Evolutionary conservation across 2,329 filamentous ascomycete genomes (phyloP).

Genomic region (Neophaeococcomyces mojaviensis): DNA sequence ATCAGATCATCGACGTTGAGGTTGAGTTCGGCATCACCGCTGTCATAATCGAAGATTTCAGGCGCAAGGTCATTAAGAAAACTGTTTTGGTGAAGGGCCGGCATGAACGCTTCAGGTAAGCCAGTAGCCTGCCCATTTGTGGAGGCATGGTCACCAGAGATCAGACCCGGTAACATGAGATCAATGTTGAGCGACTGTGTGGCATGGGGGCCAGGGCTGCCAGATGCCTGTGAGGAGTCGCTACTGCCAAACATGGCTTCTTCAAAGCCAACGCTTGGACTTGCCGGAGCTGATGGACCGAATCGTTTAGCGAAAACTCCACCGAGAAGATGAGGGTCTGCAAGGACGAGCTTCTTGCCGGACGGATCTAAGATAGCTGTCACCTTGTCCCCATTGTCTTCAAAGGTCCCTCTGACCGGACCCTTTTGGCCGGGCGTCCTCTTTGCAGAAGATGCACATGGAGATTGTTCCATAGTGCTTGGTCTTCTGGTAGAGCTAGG

Average conservation of each 20-base stretch:
- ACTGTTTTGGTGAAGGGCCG: constrained; percentile 4
- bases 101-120: constrained; percentile 5
- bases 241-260: constrained; percentile 32
- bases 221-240: constrained; percentile 31
- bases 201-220: constrained; percentile 1
- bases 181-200: constrained; percentile 3
- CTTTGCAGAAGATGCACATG: constrained; percentile 16
- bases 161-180: constrained; percentile 4
- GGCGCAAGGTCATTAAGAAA: constrained; percentile 20
- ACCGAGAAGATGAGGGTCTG: constrained; percentile 31
- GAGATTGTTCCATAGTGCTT: constrained; percentile 32
- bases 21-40: constrained; percentile 36
- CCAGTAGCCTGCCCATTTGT: constrained; percentile 7
- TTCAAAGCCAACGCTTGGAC: constrained; percentile 20
- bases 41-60: constrained; percentile 22
- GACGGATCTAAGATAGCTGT: constrained; percentile 41
- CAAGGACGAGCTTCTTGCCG: constrained; percentile 42
- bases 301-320: constrained; percentile 34
- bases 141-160: background rate
- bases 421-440: constrained; percentile 37
- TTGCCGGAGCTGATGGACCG: constrained; percentile 19
- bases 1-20: constrained; percentile 58
- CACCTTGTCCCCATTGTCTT: constrained; percentile 41
- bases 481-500: background rate
- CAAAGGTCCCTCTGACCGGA: constrained; percentile 41